Base-by-base conservation (phyloP, 2,329 filamentous ascomycete genomes). In the Aureobasidium sp. region DNA sequence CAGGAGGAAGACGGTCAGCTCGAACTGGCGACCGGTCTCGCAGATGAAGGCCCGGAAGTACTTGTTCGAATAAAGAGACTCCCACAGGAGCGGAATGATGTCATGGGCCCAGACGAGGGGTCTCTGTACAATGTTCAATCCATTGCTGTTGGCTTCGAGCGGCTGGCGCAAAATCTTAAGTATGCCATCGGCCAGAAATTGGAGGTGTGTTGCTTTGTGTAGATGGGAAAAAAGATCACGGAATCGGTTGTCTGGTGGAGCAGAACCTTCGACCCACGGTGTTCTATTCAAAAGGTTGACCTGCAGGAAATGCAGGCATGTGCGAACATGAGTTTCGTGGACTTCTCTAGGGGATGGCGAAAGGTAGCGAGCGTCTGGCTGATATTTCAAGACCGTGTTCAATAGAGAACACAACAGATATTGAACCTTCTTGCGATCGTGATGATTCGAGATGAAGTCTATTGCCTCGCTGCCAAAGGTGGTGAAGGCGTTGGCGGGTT, bases 41-140 rank as follows among this genome's bases (percentile, higher is more conserved):
- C 97, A 93, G 70, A 99, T 94, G 75, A 97, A 99, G 1, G 91
- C 91, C 36, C 94, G 84, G 77, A 99, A 99, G 63, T 93, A 84
- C 76, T 96, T 97, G 77, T 99, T 99, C 81, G 93, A 97, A 75
- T 99, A 94, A 5, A 94, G 85, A 41, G 91, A 86, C 77, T 99
- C 94, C 94, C 94, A 99, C 72, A 97, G 97, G 2, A 99, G 81
- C 83, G 97, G 94, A 61, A 97, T 87, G 78, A 95, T 95, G 75
- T 99, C 94, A 1, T 94, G 92, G 0, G 92, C 91, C 82, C 93
- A 96, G 70, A 90, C 90, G 58, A 90, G 80, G 0, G 88, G 84
- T 52, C 88, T 84, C 69, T 95, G 90, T 20, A 62, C 60, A 55
- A 64, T 65, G 25, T 63, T 57, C 17, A 65, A 42, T 11, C 58